phyloP scores from a whole-genome alignment of 805 yeast genomes.

The Cephaloascus fragrans region DNA sequence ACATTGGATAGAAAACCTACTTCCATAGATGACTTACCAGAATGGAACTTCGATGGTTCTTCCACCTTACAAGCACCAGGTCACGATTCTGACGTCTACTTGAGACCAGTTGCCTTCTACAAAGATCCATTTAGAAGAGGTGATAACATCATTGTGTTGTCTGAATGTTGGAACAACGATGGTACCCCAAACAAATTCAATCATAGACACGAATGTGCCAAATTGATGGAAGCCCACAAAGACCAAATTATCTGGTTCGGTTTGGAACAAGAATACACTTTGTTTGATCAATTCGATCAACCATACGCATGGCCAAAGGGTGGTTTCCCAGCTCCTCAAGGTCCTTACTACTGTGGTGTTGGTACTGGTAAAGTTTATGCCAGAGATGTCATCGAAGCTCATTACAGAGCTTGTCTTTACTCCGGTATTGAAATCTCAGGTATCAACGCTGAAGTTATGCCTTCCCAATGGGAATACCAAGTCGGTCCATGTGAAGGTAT shows the following conservation, averaged over 20 bases:
- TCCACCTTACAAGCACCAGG: slow-evolving; percentile 99
- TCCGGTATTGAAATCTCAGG: slow-evolving; percentile 90
- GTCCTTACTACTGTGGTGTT: slow-evolving; percentile 99
- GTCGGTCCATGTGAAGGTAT: slow-evolving; percentile 98
- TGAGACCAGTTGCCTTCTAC: slow-evolving; percentile 92
- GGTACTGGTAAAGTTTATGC: slow-evolving; percentile 98
- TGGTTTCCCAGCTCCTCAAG: slow-evolving; percentile 99
- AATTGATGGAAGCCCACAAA: slow-evolving; percentile 87
- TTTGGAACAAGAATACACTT: slow-evolving; percentile 96
- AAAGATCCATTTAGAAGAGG: slow-evolving; percentile 98
- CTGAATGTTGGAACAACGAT: slow-evolving; percentile 97
- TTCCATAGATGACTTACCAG: slow-evolving; percentile 82
- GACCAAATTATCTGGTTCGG: slow-evolving; percentile 92
- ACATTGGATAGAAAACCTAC: slow-evolving; percentile 64
- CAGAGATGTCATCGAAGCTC: slow-evolving; percentile 97
- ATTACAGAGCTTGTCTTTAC: slow-evolving; percentile 94
- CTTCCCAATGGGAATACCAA: slow-evolving; percentile 99
- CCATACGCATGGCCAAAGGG: slow-evolving; percentile 99
- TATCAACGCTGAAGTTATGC: slow-evolving; percentile 99
- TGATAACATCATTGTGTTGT: slow-evolving; percentile 88
- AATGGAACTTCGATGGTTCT: slow-evolving; percentile 99
- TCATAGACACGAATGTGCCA: slow-evolving; percentile 96
- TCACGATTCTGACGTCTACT: slow-evolving; percentile 87
- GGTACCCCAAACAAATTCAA: slow-evolving; percentile 98
- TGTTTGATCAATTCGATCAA: slow-evolving; percentile 82